phyloP scores from a whole-genome alignment of 108 stramenopile genomes.

The Stephanodiscus minutulus region DNA sequence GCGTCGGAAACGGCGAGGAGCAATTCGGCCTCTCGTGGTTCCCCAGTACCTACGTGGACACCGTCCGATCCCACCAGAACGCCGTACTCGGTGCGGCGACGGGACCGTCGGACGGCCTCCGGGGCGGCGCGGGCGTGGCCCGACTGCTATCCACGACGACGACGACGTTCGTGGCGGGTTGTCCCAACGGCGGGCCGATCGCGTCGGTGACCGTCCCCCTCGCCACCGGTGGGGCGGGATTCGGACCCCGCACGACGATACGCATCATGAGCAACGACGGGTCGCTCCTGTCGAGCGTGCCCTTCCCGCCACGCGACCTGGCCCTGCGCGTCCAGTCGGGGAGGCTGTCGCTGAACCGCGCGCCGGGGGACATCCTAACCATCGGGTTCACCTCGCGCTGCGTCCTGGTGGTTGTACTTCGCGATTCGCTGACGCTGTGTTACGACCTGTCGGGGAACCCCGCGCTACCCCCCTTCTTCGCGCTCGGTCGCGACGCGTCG shows the following conservation, averaged over 20 bases:
- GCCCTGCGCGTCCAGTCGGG: neutral
- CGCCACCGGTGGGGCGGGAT: slow-evolving; percentile 50
- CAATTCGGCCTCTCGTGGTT: slow-evolving; percentile 40
- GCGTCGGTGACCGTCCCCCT: slow-evolving; percentile 72
- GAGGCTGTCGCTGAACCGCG: slow-evolving; percentile 28
- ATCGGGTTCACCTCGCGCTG: slow-evolving; percentile 79
- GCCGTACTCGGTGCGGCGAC: slow-evolving; percentile 26
- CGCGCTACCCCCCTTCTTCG: slow-evolving; percentile 73
- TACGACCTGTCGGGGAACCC: slow-evolving; percentile 64
- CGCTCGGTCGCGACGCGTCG: slow-evolving; percentile 34
- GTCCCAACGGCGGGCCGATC: slow-evolving; percentile 85
- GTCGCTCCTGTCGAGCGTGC: slow-evolving; percentile 46
- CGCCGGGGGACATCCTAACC: slow-evolving; percentile 62
- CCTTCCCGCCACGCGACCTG: slow-evolving; percentile 59
- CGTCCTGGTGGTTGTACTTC: slow-evolving; percentile 62
- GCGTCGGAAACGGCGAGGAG: no score
- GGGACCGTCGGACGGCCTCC: neutral
- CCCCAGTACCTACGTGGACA: slow-evolving; percentile 42
- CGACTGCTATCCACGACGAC: slow-evolving; percentile 69
- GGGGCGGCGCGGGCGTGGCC: slow-evolving; percentile 47
- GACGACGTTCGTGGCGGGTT: slow-evolving; percentile 70
- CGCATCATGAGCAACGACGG: slow-evolving; percentile 79
- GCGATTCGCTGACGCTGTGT: slow-evolving; percentile 75
- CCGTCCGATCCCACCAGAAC: slow-evolving; percentile 31
- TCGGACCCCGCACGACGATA: slow-evolving; percentile 40